Base-by-base conservation (phyloP, 2,329 filamentous ascomycete species). In the Ceratocystis cacaofunesta region DNA sequence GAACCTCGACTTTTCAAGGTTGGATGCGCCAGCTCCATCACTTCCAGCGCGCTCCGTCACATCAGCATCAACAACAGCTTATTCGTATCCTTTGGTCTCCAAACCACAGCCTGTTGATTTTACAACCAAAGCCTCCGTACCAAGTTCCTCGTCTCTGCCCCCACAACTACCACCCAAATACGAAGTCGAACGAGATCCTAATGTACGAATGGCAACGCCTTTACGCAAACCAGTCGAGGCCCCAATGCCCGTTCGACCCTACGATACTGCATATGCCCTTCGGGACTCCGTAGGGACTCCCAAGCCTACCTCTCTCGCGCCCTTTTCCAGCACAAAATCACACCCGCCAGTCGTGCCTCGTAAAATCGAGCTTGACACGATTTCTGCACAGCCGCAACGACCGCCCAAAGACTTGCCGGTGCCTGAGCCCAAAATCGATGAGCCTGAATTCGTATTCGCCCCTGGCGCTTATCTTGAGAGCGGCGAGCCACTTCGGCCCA, bases 401-500 rank as follows among this genome's bases (percentile, higher is more conserved):
- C 66, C 65, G 28, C 66, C 65, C 15, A 65, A 68, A 10, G 36
- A 60, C 19, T 44, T 65, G n/a, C 44, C 58, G 17, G 61, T 32
- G 15, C 25, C 58, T n/a, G 63, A 62, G 22, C 58, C 66, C 25
- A 32, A 67, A 19, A 48, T 32, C 4, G 44, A 80, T 69, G 80
- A 84, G 74, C 75, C 86, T 66, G 74, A 84, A 61, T 88, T 89
- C 70, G 90, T 89, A 12, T 95, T 95, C 78, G 84, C 85, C 68
- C 89, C 92, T 1, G 87, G 89, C 1, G 91, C 90, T 1, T 94
- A 91, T 72, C 85, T 96, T 17, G 94, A 99, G 74, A 92, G 90
- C 70, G 94, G 92, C 19, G 84, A 86, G 5, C 89, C 92, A 0
- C 82, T 99, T 5, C 87, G 94, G 43, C 90, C 92, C 0, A 80